phyloP scores from a whole-genome alignment of 768 basidiomycete genomes.

The Filobasidium floriforme region DNA sequence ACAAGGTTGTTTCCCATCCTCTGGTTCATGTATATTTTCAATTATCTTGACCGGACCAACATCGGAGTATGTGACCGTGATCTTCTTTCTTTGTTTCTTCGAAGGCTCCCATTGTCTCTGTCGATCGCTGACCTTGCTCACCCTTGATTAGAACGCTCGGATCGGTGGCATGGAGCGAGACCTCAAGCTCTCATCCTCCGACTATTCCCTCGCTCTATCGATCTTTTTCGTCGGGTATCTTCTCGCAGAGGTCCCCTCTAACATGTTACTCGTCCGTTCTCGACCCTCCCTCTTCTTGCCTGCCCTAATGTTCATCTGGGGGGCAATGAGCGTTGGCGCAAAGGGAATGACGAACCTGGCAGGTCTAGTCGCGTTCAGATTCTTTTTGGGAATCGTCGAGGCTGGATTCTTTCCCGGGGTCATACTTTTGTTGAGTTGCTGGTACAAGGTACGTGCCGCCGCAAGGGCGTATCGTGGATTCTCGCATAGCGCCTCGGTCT shows the following conservation, averaged over 20 bases:
- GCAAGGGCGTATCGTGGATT: too few relatives aligned
- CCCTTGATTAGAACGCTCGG: constrained; percentile 32
- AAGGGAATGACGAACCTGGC: too few relatives aligned
- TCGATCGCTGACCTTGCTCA: not conserved
- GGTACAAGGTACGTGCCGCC: too few relatives aligned
- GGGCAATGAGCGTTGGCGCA: too few relatives aligned
- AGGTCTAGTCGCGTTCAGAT: too few relatives aligned
- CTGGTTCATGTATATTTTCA: constrained; percentile 36
- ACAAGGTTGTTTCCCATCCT: constrained; percentile 34
- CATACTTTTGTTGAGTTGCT: too few relatives aligned
- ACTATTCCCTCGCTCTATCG: constrained; percentile 42
- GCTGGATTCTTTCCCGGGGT: too few relatives aligned
- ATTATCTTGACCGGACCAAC: constrained; percentile 34
- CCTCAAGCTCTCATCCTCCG: constrained; percentile 33
- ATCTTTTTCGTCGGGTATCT: constrained; percentile 46
- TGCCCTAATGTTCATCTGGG: constrained; percentile 36
- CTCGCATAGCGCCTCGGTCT: too few relatives aligned
- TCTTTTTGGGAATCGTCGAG: too few relatives aligned
- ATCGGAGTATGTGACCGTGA: constrained; percentile 38
- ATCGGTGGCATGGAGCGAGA: constrained; percentile 41
- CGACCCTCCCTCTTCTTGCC: constrained; percentile 38
- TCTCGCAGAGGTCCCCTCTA: constrained; percentile 39
- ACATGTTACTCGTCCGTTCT: constrained; percentile 39
- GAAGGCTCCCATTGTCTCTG: too few relatives aligned
- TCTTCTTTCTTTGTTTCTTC: too few relatives aligned